Conservation (phyloP, 2,329 filamentous ascomycete genomes). For the Sporothrix variecibatus region DNA sequence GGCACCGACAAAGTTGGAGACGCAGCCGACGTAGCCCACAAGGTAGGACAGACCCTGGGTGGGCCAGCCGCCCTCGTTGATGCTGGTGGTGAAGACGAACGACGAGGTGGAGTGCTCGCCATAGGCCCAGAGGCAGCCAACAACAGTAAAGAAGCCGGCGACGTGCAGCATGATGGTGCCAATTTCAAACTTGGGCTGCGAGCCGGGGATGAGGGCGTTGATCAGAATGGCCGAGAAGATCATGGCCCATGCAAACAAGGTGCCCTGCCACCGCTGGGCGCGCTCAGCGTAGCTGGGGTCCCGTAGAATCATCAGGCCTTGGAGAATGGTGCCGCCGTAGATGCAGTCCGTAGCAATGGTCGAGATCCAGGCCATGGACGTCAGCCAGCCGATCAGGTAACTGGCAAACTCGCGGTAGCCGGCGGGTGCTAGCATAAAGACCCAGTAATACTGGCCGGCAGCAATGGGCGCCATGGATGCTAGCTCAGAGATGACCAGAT, state of each 20-base stretch:
- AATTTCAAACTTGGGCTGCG: conserved; percentile 52
- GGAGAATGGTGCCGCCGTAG: conserved; percentile 49
- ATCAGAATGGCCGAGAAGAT: conserved; percentile 49
- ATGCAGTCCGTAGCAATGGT: conserved; percentile 43
- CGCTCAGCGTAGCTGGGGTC: conserved; percentile 41
- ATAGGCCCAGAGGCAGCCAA: conserved; percentile 31
- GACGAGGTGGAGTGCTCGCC: conserved; percentile 27
- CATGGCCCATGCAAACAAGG: conserved; percentile 50
- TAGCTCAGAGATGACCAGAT: conserved; percentile 43
- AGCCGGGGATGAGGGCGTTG: conserved; percentile 49
- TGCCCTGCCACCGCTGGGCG: conserved; percentile 47
- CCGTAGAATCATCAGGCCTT: conserved; percentile 45
- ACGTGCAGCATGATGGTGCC: conserved; percentile 41
- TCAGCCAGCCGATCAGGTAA: conserved; percentile 55
- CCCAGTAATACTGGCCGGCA: conserved; percentile 63
- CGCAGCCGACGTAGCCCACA: conserved; percentile 45
- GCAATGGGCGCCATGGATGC: conserved; percentile 51
- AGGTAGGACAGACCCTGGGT: conserved; percentile 48
- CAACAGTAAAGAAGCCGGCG: conserved; percentile 29
- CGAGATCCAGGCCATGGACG: conserved; percentile 49
- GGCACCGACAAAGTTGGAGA: conserved; percentile 40
- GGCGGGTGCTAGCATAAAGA: conserved; percentile 52
- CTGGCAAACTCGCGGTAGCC: conserved; percentile 53
- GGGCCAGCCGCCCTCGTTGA: conserved; percentile 51
- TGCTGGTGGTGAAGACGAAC: conserved; percentile 48